Base-by-base conservation (phyloP, 2,329 filamentous ascomycete species). In the Paecilomyces niveus region DNA sequence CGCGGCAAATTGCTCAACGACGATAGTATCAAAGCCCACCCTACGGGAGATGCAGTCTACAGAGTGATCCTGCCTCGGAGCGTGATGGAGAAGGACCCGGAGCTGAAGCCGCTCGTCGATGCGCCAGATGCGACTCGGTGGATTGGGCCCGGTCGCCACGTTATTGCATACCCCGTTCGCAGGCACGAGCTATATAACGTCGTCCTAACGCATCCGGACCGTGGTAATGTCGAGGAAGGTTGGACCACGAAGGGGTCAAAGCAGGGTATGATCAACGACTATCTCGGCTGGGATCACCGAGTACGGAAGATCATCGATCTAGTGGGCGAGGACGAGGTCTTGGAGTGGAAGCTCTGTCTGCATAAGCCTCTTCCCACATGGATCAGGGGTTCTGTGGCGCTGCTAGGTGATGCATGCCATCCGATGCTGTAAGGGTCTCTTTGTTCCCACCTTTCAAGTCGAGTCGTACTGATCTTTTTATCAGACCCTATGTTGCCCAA, bases 131-230 rank as follows among this genome's bases (percentile, higher is more conserved):
- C 88, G 2, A 86, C 85, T 45, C 83, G 89, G 54, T 92, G 89
- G 89, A 88, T 92, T 55, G 89, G 89, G 32, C 85, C 86, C 68
- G 83, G 83, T 64, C 81, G 88, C 1, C 89, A 92, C 72, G 88
- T 91, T 70, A 89, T 92, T 65, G 88, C 88, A 0, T 93, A 92
- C 70, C 86, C 89, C 0, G 86, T 93, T 51, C 81, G 83, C 61
- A 83, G 80, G 67, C 85, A 89, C 66, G 80, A 79, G 35, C 81
- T 87, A 65, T 88, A 87, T 74, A 88, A 88, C 72, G 74, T 88
- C 33, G 85, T 84, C 11, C 80, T 84, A 10, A 78, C 82, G 31
- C 85, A 87, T 69, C 85, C 85, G 2, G 85, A 87, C 65, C 75
- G 73, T 62, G 82, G 85, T 68, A 85, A 85, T 57, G 82, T 84